phyloP scores from a whole-genome alignment of 148 eudicot species.

The Chenopodium quinoa region DNA sequence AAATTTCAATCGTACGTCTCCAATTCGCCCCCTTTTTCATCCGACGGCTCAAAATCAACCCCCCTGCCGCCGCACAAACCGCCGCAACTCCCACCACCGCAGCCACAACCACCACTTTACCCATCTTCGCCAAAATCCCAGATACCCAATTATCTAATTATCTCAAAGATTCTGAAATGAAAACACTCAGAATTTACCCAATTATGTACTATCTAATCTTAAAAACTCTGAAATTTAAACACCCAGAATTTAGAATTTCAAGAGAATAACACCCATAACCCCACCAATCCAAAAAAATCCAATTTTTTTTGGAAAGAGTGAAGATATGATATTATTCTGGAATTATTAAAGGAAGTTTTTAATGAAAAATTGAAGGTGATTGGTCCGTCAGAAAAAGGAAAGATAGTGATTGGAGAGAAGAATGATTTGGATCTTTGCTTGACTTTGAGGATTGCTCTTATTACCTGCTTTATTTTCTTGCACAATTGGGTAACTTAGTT shows the following conservation, averaged over 20 bases:
- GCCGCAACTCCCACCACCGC: slow-evolving; percentile 47
- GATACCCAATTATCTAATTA: neutral
- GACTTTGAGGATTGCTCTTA: neutral
- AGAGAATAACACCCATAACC: neutral
- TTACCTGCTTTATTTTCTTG: neutral
- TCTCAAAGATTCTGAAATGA: neutral
- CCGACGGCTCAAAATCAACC: slow-evolving; percentile 45
- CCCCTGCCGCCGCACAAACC: slow-evolving; percentile 40
- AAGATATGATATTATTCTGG: neutral
- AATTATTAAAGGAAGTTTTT: neutral
- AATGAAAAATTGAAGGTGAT: neutral
- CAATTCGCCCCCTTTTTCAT: slow-evolving; percentile 38
- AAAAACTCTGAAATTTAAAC: neutral
- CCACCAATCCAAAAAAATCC: neutral
- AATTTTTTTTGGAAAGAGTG: slow-evolving; percentile 13
- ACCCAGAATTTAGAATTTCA: slow-evolving; percentile 20
- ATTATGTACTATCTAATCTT: neutral
- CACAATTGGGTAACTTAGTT: neutral
- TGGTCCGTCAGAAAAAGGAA: neutral
- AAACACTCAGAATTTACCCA: neutral
- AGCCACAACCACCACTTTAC: slow-evolving; percentile 45
- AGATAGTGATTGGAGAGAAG: neutral
- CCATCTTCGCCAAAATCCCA: slow-evolving; percentile 29
- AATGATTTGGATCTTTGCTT: slow-evolving; percentile 8
- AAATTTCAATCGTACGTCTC: slow-evolving; percentile 46